Base-by-base conservation (phyloP, 2,329 filamentous ascomycete species). In the Epicoccum sorghinum region DNA sequence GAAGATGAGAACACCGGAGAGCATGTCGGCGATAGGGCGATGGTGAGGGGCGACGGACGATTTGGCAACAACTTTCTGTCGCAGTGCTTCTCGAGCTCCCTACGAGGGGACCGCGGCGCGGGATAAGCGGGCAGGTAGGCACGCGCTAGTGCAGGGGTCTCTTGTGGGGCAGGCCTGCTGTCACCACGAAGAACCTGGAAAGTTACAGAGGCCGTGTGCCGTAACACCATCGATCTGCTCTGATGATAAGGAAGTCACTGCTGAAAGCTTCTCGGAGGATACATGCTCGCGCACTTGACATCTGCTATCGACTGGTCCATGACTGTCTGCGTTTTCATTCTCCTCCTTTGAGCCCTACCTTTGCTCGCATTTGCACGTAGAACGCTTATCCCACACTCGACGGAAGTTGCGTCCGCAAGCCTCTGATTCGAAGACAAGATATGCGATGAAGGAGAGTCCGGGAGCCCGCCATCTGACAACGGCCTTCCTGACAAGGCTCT, bases 1-100 rank as follows among this genome's bases (percentile, higher is more conserved):
- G 84, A 99, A 99, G 66, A 99, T 88, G 65, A 99, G 87, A 71
- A 99, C 93, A 56, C 95, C 95, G 67, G 93, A 98, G 66, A 99
- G 83, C 96, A 99, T 99, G 57, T 53, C 48, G 56, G 50, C 33
- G 47, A 49, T 37, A 47, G 45, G 22, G 18, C 23, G 44, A 25
- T 18, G 40, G n/a, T n/a, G 38, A 33, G n/a, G 46, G 46, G 40
- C 39, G 41, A 33, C 33, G 33, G 42, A 27, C 24, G 22, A 29
- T 37, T 13, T 39, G 39, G 39, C 33, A 30, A 24, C 43, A 22
- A 35, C 46, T 32, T 42, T 41, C 37, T 38, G 42, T 55, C 32
- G 42, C 36, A 9, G 37, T 46, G 42, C 52, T 38, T 50, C 33
- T 45, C 36, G 42, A 55, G 52, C 52, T 55, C 52, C 37, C 52